Evolutionary conservation across 2,329 filamentous ascomycete genomes (phyloP).

Genomic region (Coniochaeta pulveracea): DNA sequence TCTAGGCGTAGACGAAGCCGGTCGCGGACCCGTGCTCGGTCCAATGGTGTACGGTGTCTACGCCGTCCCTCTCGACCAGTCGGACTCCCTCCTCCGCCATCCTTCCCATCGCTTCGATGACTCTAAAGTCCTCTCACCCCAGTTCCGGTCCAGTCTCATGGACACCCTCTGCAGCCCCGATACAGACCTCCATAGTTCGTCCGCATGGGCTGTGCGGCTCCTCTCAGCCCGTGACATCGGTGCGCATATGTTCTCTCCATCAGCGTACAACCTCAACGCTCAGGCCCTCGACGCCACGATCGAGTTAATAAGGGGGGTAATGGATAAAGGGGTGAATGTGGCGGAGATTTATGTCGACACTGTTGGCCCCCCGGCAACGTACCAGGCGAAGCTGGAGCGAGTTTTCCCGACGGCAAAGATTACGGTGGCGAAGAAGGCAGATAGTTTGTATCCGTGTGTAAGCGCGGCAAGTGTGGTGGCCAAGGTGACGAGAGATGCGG

Average conservation of each 20-base stretch:
- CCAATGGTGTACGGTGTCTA: constrained; percentile 63
- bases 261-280: constrained; percentile 81
- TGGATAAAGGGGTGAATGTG: constrained; percentile 69
- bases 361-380: constrained; percentile 69
- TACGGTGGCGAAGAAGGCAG: constrained; percentile 82
- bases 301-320: constrained; percentile 65
- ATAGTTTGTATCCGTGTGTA: constrained; percentile 84
- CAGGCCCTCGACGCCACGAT: constrained; percentile 92
- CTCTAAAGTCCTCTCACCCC: constrained; percentile 78
- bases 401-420: constrained; percentile 70
- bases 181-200: constrained; percentile 36
- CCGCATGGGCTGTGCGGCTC: constrained; percentile 74
- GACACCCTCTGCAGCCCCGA: constrained; percentile 55
- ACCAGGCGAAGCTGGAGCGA: constrained; percentile 74
- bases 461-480: constrained; percentile 90
- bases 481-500: constrained; percentile 89
- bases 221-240: constrained; percentile 79
- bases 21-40: constrained; percentile 84
- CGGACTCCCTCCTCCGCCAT: constrained; percentile 62
- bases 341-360: constrained; percentile 92
- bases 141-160: constrained; percentile 64
- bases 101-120: constrained; percentile 79
- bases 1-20: constrained; percentile 87
- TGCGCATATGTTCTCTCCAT: constrained; percentile 62
- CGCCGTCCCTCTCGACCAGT: constrained; percentile 62